These are phyloP conservation scores for Stephania japonica DNA, from an alignment of 164 flowering plant genomes.

Conservation along the genomic window DNA sequence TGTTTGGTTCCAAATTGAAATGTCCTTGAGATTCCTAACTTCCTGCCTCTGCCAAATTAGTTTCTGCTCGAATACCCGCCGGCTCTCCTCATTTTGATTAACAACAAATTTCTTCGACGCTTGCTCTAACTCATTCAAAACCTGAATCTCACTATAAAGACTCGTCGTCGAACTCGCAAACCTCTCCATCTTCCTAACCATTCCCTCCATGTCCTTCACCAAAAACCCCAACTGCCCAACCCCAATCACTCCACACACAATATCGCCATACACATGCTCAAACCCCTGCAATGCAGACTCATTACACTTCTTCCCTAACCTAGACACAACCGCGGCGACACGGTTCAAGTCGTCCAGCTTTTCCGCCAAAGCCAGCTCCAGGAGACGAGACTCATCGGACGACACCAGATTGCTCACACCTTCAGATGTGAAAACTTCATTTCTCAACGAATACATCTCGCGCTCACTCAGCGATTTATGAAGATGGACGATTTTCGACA, in stretches of 20 bases:
- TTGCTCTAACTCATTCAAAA: conserved; percentile 73
- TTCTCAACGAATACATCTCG: conserved; percentile 53
- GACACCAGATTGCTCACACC: conserved; percentile 69
- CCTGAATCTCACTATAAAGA: conserved; percentile 76
- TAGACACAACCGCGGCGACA: conserved; percentile 64
- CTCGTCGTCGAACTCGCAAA: conserved; percentile 55
- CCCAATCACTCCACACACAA: conserved; percentile 57
- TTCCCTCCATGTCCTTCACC: conserved; percentile 93
- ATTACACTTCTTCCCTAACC: conserved; percentile 80
- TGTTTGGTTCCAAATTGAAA: conserved; percentile 84
- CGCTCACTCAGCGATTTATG: conserved; percentile 61
- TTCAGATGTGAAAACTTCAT: conserved; percentile 53
- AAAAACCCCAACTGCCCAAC: conserved; percentile 77
- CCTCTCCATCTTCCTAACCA: conserved; percentile 87
- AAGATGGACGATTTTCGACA: conserved; percentile 76
- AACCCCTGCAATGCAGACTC: conserved; percentile 84
- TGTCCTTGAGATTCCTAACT: conserved; percentile 63
- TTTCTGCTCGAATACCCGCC: conserved; percentile 75
- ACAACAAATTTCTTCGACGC: conserved; percentile 67
- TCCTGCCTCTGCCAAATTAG: conserved; percentile 82
- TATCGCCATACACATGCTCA: conserved; percentile 84
- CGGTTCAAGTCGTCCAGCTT: conserved; percentile 75
- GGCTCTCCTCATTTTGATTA: conserved; percentile 71
- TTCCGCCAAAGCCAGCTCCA: conserved; percentile 66
- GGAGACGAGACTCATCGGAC: conserved; percentile 45